phyloP scores from a whole-genome alignment of 305 asterid species.

The Fraxinus floribunda region DNA sequence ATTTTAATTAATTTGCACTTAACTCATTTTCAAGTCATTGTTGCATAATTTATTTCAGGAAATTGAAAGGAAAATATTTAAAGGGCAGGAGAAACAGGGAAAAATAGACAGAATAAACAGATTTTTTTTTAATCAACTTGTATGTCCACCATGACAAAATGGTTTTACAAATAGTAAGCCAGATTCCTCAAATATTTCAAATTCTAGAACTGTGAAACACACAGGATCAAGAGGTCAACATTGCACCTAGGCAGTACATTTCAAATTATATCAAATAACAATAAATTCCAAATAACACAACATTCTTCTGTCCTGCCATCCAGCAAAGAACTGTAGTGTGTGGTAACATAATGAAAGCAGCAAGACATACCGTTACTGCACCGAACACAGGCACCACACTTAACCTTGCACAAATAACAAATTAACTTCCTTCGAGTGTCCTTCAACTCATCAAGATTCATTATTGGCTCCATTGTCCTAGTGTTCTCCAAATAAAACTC shows the following conservation, averaged over 20 bases:
- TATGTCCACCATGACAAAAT: constrained; percentile 2
- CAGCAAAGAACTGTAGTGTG: constrained; percentile 42
- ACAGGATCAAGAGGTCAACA: constrained; percentile 9
- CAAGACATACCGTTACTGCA: constrained; percentile 96
- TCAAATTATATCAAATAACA: constrained; percentile 10
- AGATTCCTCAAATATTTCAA: constrained; percentile 6
- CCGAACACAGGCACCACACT: constrained; percentile 91
- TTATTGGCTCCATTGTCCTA: constrained; percentile 79
- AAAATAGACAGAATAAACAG: neutral
- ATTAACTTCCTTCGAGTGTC: constrained; percentile 69
- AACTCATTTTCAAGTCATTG: neutral
- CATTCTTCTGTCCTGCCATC: constrained; percentile 38
- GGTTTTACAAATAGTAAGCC: constrained; percentile 2
- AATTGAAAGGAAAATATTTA: neutral
- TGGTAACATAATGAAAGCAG: constrained; percentile 43
- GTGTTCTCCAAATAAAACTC: constrained; percentile 87
- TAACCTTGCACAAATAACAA: constrained; percentile 95
- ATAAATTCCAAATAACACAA: constrained; percentile 27
- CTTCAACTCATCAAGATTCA: constrained; percentile 67
- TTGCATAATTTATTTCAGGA: constrained; percentile 17
- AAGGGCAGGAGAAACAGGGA: neutral
- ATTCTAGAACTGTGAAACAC: constrained; percentile 11
- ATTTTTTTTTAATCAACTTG: constrained; percentile 6
- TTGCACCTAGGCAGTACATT: neutral
- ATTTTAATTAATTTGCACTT: neutral